Conservation (phyloP, 345 rosid genomes). For the Rhizophora apiculata region DNA sequence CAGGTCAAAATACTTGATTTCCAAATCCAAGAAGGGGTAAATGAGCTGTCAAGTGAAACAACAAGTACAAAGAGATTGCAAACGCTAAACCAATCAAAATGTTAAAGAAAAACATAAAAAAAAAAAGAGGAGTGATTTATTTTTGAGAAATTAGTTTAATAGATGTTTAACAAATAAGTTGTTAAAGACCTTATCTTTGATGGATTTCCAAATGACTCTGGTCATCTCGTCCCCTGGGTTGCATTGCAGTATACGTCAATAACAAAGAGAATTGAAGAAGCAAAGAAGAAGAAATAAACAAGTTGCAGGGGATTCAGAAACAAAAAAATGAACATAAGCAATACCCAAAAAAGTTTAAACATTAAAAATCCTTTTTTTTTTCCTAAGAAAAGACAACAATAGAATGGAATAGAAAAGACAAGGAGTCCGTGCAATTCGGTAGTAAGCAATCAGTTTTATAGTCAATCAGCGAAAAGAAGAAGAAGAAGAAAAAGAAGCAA, state of each 20-base stretch:
- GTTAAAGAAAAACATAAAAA: neutral
- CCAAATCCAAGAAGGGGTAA: slow-evolving; percentile 63
- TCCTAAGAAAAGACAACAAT: no score
- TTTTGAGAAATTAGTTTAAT: neutral
- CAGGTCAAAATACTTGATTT: slow-evolving; percentile 57
- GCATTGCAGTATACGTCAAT: no score
- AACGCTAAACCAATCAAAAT: no score
- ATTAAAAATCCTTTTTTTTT: no score
- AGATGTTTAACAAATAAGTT: neutral
- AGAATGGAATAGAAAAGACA: no score
- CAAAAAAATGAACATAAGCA: no score
- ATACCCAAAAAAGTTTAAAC: no score
- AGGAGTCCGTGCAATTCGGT: no score
- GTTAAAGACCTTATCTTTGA: slow-evolving; percentile 27
- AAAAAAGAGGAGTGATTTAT: neutral
- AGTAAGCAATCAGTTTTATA: no score
- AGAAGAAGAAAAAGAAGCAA: no score
- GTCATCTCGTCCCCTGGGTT: slow-evolving; percentile 32
- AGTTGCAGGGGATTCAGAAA: neutral
- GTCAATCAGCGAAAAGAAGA: no score
- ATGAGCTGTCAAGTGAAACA: slow-evolving; percentile 50
- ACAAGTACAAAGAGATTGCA: no score
- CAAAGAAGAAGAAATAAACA: neutral
- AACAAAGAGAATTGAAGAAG: neutral
- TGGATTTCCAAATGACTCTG: slow-evolving; percentile 29